Percentiles rank a stretch among this genome's conserved stretches.
These are phyloP conservation scores for Fistulinella prunicolor DNA, from an alignment of 768 basidiomycete genomes.

Conservation along the genomic window DNA sequence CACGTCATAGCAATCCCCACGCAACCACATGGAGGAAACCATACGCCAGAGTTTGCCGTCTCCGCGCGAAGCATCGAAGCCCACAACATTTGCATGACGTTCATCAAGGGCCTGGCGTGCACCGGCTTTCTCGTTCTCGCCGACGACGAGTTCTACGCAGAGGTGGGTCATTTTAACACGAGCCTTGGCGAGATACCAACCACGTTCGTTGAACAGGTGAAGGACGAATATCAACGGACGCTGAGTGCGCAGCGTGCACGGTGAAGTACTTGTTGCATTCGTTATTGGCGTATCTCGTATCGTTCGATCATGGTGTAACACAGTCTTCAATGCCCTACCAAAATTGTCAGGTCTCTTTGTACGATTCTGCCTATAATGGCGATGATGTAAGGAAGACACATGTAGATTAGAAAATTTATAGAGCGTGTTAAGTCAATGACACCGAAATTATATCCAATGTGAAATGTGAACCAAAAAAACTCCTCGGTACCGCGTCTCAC, in stretches of 20 bases:
- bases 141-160: constrained; percentile 53
- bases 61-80: constrained; percentile 60
- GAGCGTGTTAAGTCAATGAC: constrained; percentile 14
- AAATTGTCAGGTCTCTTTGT: constrained; percentile 2
- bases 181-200: neutral
- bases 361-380: constrained; percentile 15
- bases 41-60: constrained; percentile 63
- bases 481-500: constrained; percentile 10
- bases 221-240: constrained; percentile 21
- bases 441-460: constrained; percentile 14
- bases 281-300: neutral
- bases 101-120: constrained; percentile 60
- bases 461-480: constrained; percentile 7
- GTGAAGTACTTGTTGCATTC: neutral
- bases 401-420: constrained; percentile 20
- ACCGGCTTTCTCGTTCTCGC: constrained; percentile 58
- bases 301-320: constrained; percentile 12
- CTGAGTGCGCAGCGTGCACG: constrained; percentile 1
- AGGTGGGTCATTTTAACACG: constrained; percentile 38
- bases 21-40: constrained; percentile 66
- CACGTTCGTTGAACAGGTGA: constrained; percentile 18
- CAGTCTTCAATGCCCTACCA: constrained; percentile 11
- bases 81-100: constrained; percentile 54
- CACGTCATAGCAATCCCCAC: constrained; percentile 63
- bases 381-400: constrained; percentile 4